A percentile compares a stretch with the other conserved stretches of the same genome.
phyloP scores from a whole-genome alignment of 495 filamentous ascomycete genomes.

The Schizothecium vesticola region DNA sequence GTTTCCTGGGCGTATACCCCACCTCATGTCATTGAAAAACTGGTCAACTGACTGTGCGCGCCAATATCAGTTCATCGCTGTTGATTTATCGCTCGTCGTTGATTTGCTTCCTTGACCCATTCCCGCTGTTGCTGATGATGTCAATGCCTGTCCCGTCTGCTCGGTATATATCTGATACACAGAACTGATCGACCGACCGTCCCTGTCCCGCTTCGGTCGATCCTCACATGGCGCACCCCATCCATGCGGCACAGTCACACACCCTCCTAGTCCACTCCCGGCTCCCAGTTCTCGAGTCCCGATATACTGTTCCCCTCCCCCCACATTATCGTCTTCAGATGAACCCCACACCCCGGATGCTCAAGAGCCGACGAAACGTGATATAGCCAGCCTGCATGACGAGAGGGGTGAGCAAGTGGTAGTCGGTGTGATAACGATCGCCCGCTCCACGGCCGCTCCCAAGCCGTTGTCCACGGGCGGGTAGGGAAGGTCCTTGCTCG shows the following conservation, averaged over 20 bases:
- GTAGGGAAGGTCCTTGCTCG: constrained; percentile 9
- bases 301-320: neutral
- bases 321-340: constrained; percentile 8
- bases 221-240: constrained; percentile 2
- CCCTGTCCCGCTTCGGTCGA: constrained; percentile 14
- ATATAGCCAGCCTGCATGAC: constrained; percentile 9
- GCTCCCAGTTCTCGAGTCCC: neutral
- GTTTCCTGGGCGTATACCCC: constrained; percentile 17
- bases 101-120: constrained; percentile 18
- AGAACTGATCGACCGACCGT: constrained; percentile 17
- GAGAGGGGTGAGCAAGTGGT: constrained; percentile 2
- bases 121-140: constrained; percentile 9
- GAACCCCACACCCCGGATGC: constrained; percentile 18
- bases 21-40: constrained; percentile 12
- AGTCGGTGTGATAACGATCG: neutral
- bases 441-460: neutral
- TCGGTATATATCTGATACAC: constrained; percentile 26
- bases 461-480: neutral
- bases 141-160: constrained; percentile 21
- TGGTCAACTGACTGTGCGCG: constrained; percentile 19
- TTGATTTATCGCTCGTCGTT: constrained; percentile 20
- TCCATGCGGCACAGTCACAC: constrained; percentile 1
- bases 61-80: constrained; percentile 15
- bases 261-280: constrained; percentile 5
- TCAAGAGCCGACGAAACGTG: constrained; percentile 9